A percentile compares a stretch with the other conserved stretches of the same genome.
These are phyloP conservation scores for Cryptococcus depauperatus DNA, from an alignment of 1,284 basidiomycete species.

Conservation along the genomic window DNA sequence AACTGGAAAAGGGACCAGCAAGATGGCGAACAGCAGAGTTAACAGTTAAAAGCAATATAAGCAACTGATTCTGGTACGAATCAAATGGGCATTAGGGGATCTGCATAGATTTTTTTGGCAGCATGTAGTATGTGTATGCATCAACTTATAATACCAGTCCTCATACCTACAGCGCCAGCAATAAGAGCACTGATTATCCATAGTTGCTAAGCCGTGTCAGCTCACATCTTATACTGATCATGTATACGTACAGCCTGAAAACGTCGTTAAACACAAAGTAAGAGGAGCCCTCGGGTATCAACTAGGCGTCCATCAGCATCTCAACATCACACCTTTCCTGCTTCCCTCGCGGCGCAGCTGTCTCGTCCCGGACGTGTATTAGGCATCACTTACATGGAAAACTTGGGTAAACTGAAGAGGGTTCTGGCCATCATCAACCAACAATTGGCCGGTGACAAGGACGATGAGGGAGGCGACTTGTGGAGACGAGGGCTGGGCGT, in stretches of 20 bases:
- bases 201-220: conserved; percentile 12
- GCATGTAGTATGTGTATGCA: conserved; percentile 9
- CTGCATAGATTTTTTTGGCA: background rate
- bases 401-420: conserved; percentile 82
- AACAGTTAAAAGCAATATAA: background rate
- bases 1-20: conserved; percentile 53
- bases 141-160: background rate
- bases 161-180: background rate
- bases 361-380: background rate
- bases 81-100: background rate
- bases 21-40: conserved; percentile 11
- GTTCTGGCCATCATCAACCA: conserved; percentile 70
- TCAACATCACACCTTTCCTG: background rate
- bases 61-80: background rate
- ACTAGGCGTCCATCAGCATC: conserved; percentile 24
- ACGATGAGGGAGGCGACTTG: conserved; percentile 64
- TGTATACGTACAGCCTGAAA: conserved; percentile 59
- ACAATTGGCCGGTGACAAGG: conserved; percentile 75
- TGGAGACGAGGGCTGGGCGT: conserved; percentile 76
- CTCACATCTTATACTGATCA: background rate
- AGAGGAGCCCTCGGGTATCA: conserved; percentile 64
- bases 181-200: conserved; percentile 7
- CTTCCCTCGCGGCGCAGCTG: background rate
- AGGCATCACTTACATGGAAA: conserved; percentile 57
- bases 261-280: conserved; percentile 90